Percentiles rank a stretch among this genome's conserved stretches.
These are phyloP conservation scores for Didymosphaeria variabile DNA, from an alignment of 2,329 filamentous ascomycete species.

Conservation along the genomic window DNA sequence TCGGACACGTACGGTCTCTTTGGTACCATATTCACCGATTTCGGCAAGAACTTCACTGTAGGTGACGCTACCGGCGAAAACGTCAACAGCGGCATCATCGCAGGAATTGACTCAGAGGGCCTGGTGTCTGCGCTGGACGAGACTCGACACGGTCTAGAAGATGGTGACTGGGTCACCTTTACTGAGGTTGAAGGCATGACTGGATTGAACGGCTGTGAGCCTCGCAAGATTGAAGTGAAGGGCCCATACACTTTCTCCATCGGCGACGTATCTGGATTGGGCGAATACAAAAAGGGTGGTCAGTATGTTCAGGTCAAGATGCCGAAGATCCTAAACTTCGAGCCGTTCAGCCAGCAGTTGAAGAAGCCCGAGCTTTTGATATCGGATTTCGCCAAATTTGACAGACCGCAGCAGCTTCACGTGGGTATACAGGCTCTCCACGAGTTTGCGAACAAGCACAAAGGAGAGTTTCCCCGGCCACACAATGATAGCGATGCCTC, in stretches of 20 bases:
- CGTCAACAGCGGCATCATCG: constrained; percentile 85
- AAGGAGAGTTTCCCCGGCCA: constrained; percentile 77
- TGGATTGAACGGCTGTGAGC: constrained; percentile 80
- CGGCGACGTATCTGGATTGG: constrained; percentile 86
- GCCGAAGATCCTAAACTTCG: constrained; percentile 92
- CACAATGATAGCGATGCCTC: constrained; percentile 86
- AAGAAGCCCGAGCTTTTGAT: constrained; percentile 89
- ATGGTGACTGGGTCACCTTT: constrained; percentile 96
- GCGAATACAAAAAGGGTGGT: constrained; percentile 86
- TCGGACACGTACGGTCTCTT: constrained; percentile 94
- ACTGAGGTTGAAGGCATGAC: constrained; percentile 94
- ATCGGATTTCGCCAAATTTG: constrained; percentile 97
- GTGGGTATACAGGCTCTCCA: constrained; percentile 92
- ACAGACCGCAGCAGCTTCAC: constrained; percentile 91
- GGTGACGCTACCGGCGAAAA: constrained; percentile 92
- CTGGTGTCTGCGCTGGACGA: constrained; percentile 93
- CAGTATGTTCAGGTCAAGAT: constrained; percentile 98
- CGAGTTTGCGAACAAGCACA: constrained; percentile 78
- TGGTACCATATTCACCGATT: constrained; percentile 95
- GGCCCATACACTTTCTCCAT: constrained; percentile 97
- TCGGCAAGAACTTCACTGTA: constrained; percentile 91
- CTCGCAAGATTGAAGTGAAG: constrained; percentile 91
- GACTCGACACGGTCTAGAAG: constrained; percentile 91
- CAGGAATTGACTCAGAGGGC: constrained; percentile 87
- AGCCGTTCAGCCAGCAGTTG: constrained; percentile 78